Evolutionary conservation across 805 yeast genomes (phyloP).

Genomic region (Wickerhamiella dianesei): DNA sequence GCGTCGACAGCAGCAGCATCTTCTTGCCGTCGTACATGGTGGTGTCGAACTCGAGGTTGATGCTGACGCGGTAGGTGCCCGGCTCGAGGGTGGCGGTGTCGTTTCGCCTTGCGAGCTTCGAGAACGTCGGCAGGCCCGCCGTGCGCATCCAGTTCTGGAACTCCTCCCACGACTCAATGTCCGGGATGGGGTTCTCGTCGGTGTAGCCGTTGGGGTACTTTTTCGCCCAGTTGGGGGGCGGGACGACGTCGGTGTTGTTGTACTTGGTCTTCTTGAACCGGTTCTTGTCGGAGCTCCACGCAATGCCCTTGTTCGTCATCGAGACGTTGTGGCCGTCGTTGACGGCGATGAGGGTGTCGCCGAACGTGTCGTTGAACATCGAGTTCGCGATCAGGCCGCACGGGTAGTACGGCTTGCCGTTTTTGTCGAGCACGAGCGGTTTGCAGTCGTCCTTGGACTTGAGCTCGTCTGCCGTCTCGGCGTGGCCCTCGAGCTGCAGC

Average conservation of each 20-base stretch:
- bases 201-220: slow-evolving; percentile 79
- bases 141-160: slow-evolving; percentile 98
- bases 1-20: slow-evolving; percentile 66
- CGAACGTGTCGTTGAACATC: slow-evolving; percentile 74
- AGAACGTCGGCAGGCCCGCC: slow-evolving; percentile 81
- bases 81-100: slow-evolving; percentile 38
- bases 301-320: slow-evolving; percentile 49
- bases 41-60: slow-evolving; percentile 73
- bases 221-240: slow-evolving; percentile 86
- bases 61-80: slow-evolving; percentile 58
- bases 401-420: slow-evolving; percentile 66
- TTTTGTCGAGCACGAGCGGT: slow-evolving; percentile 36
- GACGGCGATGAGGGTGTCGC: slow-evolving; percentile 31
- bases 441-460: slow-evolving; percentile 40
- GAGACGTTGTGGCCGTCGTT: slow-evolving; percentile 26
- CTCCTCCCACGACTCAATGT: slow-evolving; percentile 61
- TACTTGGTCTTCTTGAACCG: slow-evolving; percentile 65
- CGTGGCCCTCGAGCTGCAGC: slow-evolving; percentile 66
- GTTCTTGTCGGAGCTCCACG: slow-evolving; percentile 71
- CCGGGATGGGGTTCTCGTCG: slow-evolving; percentile 57
- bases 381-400: slow-evolving; percentile 95
- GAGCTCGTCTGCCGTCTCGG: slow-evolving; percentile 40
- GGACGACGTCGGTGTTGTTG: slow-evolving; percentile 56
- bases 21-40: slow-evolving; percentile 79
- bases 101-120: slow-evolving; percentile 69